Evolutionary conservation across 352 stramenopile genomes (phyloP), one percentile per base, ranked within the genome.

Genomic region (Pythium biforme): DNA sequence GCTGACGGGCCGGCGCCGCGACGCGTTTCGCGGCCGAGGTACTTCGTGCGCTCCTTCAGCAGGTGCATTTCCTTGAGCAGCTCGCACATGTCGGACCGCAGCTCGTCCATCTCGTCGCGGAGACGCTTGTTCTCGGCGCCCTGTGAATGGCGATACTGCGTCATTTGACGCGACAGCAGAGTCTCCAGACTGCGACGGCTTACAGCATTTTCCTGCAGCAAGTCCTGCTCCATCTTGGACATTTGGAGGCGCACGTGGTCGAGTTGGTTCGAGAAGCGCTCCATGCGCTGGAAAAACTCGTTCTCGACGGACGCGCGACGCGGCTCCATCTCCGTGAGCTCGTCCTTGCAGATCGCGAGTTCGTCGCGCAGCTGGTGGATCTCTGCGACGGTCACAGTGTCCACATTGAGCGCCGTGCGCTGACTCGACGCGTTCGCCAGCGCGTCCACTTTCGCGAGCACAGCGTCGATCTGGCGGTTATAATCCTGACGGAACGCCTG

Each of bases 41-140:
- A 86, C 63, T 87, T 86, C 33, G 81, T 87, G 10, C 81, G 71
- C 53, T 90, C 81, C 53, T 90, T 90, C 11, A 88, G 60, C 48
- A 79, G 57, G 62, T 90, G 81, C 56, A 88, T 76, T 45, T 90
- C 81, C 39, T 84, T 87, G 7, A 88, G 60, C 51, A 88, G 72
- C 20, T 76, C 76, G 31, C 77, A 86, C 72, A 88, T 83, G 25
- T 83, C 79, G 2, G 81, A 86, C 25, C 79, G 75, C 26, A 90
- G 70, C 15, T 83, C 77, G 58, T 87, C 77, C 75, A 88, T 73
- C 62, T 90, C 81, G 23, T 84, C 73, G 27, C 78, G 67, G 39
- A 90, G 59, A 0, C 73, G 78, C 52, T 83, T 79, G 39, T 72
- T 65, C 26, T 86, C 81, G 27, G 78, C 79, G 20, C 81, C 71